Evolutionary conservation across 345 rosid genomes (phyloP).

Genomic region (Eucalyptus grandis): DNA sequence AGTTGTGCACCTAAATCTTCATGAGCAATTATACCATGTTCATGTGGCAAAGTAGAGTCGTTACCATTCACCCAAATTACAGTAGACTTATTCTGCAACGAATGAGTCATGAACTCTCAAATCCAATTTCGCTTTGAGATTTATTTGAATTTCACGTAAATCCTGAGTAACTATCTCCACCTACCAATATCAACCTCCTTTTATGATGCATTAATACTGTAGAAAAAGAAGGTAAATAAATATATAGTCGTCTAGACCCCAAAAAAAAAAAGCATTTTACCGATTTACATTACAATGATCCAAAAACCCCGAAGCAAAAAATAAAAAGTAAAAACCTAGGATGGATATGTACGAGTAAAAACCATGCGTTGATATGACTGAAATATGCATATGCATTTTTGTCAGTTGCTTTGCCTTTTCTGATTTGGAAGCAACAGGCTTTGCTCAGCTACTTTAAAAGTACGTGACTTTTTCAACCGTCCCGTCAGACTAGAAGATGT

Average conservation of each 20-base stretch:
- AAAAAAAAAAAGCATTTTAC: no score
- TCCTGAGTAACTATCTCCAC: not conserved
- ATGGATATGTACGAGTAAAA: not conserved
- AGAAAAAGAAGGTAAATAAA: not conserved
- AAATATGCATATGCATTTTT: not conserved
- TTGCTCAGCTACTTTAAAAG: not conserved
- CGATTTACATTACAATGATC: not conserved
- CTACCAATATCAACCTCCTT: not conserved
- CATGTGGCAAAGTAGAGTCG: not conserved
- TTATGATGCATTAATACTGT: accelerated
- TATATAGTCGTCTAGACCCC: accelerated
- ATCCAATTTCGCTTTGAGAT: not conserved
- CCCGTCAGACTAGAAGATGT: not conserved
- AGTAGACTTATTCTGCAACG: accelerated
- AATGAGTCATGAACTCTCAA: not conserved
- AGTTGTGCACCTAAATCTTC: not conserved
- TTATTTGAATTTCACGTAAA: not conserved
- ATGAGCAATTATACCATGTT: not conserved
- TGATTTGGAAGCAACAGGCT: not conserved
- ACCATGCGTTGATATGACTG: not conserved
- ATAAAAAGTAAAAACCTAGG: not conserved
- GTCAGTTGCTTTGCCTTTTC: not conserved
- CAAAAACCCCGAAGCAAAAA: not conserved
- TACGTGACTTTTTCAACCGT: not conserved
- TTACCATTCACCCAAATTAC: not conserved